Evolutionary conservation across 2,329 filamentous ascomycete species (phyloP).

Genomic region (Paradendryphiella salina): DNA sequence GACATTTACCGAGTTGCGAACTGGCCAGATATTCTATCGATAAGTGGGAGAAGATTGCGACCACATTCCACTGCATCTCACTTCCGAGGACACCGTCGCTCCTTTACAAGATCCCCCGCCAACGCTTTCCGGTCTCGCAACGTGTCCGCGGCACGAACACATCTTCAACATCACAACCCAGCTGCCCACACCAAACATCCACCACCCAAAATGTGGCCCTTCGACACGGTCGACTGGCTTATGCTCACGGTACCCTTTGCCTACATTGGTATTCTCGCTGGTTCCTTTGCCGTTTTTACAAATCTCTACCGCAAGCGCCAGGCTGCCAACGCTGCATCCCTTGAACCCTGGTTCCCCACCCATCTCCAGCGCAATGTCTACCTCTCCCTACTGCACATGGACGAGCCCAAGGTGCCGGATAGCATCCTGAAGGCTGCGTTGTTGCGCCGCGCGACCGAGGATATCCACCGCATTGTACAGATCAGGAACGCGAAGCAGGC

Average conservation of each 20-base stretch:
- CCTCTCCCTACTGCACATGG: slow-evolving; percentile 84
- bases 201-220: slow-evolving; percentile 41
- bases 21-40: slow-evolving; percentile 34
- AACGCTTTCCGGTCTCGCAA: background rate
- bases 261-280: slow-evolving; percentile 84
- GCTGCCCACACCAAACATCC: slow-evolving; percentile 13
- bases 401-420: slow-evolving; percentile 73
- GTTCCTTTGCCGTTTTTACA: slow-evolving; percentile 89
- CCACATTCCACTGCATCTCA: slow-evolving; percentile 4
- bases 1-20: slow-evolving; percentile 20
- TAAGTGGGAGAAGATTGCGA: slow-evolving; percentile 14
- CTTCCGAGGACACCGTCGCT: slow-evolving; percentile 21
- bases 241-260: slow-evolving; percentile 83
- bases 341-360: slow-evolving; percentile 91
- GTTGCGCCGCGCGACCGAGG: slow-evolving; percentile 84
- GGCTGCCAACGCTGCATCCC: slow-evolving; percentile 74
- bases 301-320: slow-evolving; percentile 92
- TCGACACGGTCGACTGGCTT: slow-evolving; percentile 71
- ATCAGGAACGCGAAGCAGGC: slow-evolving; percentile 88
- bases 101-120: slow-evolving; percentile 12
- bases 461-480: slow-evolving; percentile 88
- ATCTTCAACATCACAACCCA: background rate
- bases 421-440: slow-evolving; percentile 86
- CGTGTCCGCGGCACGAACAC: background rate
- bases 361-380: slow-evolving; percentile 95